Base-by-base conservation (phyloP, 164 flowering plant species). In the Macadamia integrifolia region DNA sequence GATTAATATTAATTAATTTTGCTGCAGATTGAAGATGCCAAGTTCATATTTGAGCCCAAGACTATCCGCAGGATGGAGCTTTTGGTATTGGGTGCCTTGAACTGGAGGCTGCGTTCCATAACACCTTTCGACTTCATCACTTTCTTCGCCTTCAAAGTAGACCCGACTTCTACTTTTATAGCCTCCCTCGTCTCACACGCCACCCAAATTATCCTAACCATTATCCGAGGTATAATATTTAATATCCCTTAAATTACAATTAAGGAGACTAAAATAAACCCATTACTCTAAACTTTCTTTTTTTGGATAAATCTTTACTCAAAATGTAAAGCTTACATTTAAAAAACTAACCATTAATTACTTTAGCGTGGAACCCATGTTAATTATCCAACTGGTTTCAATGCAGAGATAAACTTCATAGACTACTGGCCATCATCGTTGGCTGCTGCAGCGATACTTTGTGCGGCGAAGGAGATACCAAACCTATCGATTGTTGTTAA, bases 31-130 rank as follows among this genome's bases (percentile, higher is more conserved):
- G 87, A 86, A 70, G 85, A 86, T 28, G 76, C 87, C 6, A 83
- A 86, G 59, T 86, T 78, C 72, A 73, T 88, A 23, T 93, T 93
- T 70, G 91, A 91, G 66, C 81, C 92, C 3, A 81, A 80, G 74
- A 90, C 88, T 5, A 82, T 93, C 14, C 75, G 66, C 6, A 82
- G 93, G 50, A 91, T 91, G 97, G 98, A 93, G 70, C 77, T 93
- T 65, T 84, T 86, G 23, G 88, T 93, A 10, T 88, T 93, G 1
- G 69, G 71, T 31, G 87, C 82, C 15, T 57, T 93, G 44, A 87
- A 90, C 67, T 93, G 98, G 98, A 87, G 91, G 73, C 84, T 93
- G 9, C 71, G 92, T 65, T 84, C 93, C 5, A 74, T 93, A 7
- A 91, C 96, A 29, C 98, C 98, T 29, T 93, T 93, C 80, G 83